Percentiles rank a stretch among this genome's conserved stretches.
Conservation (phyloP, 495 filamentous ascomycete species). For the Penicillium longicatenatum region DNA sequence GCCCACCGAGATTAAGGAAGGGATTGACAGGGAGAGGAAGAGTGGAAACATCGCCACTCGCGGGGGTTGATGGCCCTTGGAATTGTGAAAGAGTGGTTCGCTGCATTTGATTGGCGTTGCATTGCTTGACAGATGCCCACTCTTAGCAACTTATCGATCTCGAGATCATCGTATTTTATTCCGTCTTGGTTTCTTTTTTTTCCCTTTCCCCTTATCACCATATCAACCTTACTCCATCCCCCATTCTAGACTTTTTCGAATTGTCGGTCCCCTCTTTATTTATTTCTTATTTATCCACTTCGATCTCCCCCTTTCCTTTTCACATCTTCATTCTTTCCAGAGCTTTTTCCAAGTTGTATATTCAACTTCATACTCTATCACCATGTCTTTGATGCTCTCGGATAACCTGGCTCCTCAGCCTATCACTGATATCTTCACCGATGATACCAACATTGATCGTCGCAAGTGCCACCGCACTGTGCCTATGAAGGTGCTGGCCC, state of each 20-base stretch:
- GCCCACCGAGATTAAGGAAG: slow-evolving; percentile 8
- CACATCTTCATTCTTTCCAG: slow-evolving; percentile 4
- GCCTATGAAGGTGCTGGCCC: slow-evolving; percentile 65
- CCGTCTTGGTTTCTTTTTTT: slow-evolving; percentile 14
- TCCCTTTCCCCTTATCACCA: slow-evolving; percentile 22
- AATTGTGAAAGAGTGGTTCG: slow-evolving; percentile 18
- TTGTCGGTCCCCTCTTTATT: slow-evolving; percentile 29
- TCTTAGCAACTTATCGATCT: slow-evolving; percentile 20
- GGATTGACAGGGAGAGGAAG: slow-evolving; percentile 16
- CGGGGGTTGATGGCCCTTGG: slow-evolving; percentile 19
- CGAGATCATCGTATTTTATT: slow-evolving; percentile 12
- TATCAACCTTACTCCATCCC: slow-evolving; percentile 18
- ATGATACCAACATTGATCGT: slow-evolving; percentile 62
- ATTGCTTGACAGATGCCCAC: slow-evolving; percentile 22
- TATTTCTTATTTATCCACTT: slow-evolving; percentile 5
- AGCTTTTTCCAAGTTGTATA: slow-evolving; percentile 7
- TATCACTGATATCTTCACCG: slow-evolving; percentile 50
- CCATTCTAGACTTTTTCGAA: slow-evolving; percentile 35
- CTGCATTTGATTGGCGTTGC: slow-evolving; percentile 20
- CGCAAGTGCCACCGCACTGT: slow-evolving; percentile 63
- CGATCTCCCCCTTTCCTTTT: slow-evolving; percentile 9
- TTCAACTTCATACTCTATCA: slow-evolving; percentile 17
- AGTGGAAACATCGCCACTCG: slow-evolving; percentile 30
- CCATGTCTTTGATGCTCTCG: slow-evolving; percentile 47
- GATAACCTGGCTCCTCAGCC: slow-evolving; percentile 50